Percentiles rank a stretch among this genome's conserved stretches.
phyloP scores from a whole-genome alignment of 306 rosid species.

The Ormosia semicastrata region DNA sequence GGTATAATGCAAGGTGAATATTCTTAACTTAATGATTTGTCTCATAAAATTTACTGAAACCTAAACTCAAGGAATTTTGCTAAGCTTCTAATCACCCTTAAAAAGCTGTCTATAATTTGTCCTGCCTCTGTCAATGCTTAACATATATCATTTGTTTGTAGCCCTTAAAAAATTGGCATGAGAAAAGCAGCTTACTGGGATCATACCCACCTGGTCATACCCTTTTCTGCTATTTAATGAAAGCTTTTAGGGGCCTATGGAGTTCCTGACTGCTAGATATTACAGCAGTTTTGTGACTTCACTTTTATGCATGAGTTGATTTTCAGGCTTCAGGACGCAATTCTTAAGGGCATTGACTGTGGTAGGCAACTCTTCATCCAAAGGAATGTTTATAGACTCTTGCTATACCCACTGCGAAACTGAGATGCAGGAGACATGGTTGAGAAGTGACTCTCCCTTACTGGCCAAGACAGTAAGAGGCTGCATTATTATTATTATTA shows the following conservation, averaged over 20 bases:
- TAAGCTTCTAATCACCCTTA: neutral
- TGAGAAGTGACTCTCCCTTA: slow-evolving; percentile 65
- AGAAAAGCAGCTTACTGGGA: neutral
- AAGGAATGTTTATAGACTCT: slow-evolving; percentile 78
- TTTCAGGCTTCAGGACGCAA: slow-evolving; percentile 68
- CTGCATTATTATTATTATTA: neutral
- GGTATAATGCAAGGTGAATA: slow-evolving; percentile 70
- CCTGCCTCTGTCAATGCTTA: neutral
- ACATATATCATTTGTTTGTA: neutral
- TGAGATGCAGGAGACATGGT: slow-evolving; percentile 88
- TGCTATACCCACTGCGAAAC: slow-evolving; percentile 97
- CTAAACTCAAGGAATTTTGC: neutral
- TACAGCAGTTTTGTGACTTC: slow-evolving; percentile 9
- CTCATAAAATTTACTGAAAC: neutral
- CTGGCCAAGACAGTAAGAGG: slow-evolving; percentile 59
- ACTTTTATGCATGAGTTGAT: neutral
- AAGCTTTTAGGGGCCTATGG: neutral
- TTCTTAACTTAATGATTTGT: too few relatives aligned
- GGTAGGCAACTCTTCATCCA: slow-evolving; percentile 39
- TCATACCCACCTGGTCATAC: neutral
- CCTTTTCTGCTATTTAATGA: neutral
- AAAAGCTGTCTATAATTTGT: neutral
- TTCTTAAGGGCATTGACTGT: slow-evolving; percentile 68
- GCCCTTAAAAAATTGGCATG: neutral
- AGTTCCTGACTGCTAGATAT: neutral